Base-by-base conservation (phyloP, 176 grass and related monocot genomes). In the Miscanthus lutarioriparius region DNA sequence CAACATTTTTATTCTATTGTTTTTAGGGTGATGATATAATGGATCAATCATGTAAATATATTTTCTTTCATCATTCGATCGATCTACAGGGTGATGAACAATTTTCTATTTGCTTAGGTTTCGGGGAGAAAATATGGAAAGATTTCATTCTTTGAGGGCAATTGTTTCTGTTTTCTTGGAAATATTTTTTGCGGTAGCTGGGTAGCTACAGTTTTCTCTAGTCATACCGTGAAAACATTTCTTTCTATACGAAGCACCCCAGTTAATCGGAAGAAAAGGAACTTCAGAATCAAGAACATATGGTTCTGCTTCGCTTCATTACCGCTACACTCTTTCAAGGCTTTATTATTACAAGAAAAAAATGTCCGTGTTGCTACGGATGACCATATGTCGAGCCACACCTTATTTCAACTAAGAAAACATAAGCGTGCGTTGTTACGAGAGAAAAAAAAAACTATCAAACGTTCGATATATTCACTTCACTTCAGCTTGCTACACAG, bases 11-110 rank as follows among this genome's bases (percentile, higher is more conserved):
- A 1, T 62, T 59, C 20, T 10, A 59, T 59, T 12, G 47, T 40
- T 81, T 25, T 10, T 72, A 30, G 35, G 48, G 48, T 49, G 44
- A 73, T 49, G 44, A 73, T 81, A 30, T 62, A 26, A 26, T 56
- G 32, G 45, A 81, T 69, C 8, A 14, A 81, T 58, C 78, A 16
- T 82, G 80, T 72, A 82, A 71, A 82, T 82, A 82, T 72, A 58
- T 64, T 47, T 35, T 7, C 3, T 19, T 54, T 15, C 32, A 16
- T 23, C 14, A 1, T 71, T 58, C 15, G 0, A 8, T 37, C 12
- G 11, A 26, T 1, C 2, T 12, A 26, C 54, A 58, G 66, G 33
- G 39, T 71, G 33, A 20, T 58, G 22, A 3, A 4, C 17, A 39
- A 54, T 25, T 80, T 12, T 54, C 4, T 11, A 4, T 35, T 11